These are phyloP conservation scores for Eimeria brunetti DNA, from an alignment of 169 alveolate species.

Conservation along the genomic window DNA sequence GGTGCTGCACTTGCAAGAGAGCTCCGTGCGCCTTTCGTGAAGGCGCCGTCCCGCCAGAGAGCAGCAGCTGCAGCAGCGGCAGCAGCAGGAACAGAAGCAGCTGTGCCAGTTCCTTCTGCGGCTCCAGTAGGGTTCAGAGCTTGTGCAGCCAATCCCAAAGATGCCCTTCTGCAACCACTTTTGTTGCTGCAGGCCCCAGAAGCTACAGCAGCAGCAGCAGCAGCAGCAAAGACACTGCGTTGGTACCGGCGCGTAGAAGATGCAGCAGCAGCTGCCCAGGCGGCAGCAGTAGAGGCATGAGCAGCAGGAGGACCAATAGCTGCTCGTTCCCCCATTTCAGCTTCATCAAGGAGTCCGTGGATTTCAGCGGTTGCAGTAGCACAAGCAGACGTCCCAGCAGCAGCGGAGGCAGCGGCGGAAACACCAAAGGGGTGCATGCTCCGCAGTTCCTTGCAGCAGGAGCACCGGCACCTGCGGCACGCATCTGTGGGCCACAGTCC, in stretches of 20 bases:
- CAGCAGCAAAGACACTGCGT: neutral
- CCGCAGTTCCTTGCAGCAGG: slow-evolving; percentile 1
- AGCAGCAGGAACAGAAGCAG: slow-evolving; percentile 29
- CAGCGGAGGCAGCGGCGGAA: slow-evolving; percentile 29
- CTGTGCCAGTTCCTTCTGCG: slow-evolving; percentile 16
- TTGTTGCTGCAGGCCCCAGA: neutral
- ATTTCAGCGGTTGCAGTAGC: slow-evolving; percentile 14
- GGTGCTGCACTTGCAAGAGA: slow-evolving; percentile 53
- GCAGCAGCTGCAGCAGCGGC: slow-evolving; percentile 36
- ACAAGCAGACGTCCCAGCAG: slow-evolving; percentile 35
- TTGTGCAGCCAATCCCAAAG: slow-evolving; percentile 24
- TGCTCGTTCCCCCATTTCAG: neutral
- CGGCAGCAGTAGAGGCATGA: slow-evolving; percentile 15
- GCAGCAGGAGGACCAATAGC: slow-evolving; percentile 51
- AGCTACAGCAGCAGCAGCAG: slow-evolving; percentile 34
- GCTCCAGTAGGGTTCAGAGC: slow-evolving; percentile 42
- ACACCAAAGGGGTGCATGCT: neutral
- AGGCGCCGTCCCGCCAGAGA: slow-evolving; percentile 18
- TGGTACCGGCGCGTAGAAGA: neutral
- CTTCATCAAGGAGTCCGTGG: neutral
- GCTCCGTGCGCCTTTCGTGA: slow-evolving; percentile 19
- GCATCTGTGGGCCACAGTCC: neutral
- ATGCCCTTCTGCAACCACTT: neutral
- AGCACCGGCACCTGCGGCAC: slow-evolving; percentile 13
- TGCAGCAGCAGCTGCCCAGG: slow-evolving; percentile 38